Base-by-base conservation (phyloP, 164 flowering plant genomes). In the Piper betle region DNA sequence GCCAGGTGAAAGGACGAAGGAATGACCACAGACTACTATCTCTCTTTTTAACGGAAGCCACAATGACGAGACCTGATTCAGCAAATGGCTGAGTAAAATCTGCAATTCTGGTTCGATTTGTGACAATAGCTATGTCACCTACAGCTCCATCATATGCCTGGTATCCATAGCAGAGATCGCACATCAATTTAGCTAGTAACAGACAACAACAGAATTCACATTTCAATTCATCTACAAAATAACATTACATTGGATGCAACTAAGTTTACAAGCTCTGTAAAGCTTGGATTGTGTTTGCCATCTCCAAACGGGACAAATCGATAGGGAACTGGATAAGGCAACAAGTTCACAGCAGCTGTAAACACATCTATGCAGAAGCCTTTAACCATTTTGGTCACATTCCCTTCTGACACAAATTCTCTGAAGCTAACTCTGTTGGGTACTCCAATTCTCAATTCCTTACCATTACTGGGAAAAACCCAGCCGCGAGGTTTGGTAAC, bases 281-380 rank as follows among this genome's bases (percentile, higher is more conserved):
- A 84, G 70, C 70, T 81, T 37, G 99, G 99, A 61, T 90, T 90
- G 18, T 76, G 13, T 2, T 12, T 68, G 37, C 89, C 91, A 72
- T 93, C 80, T 55, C 99, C 97, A 60, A 50, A 83, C 19, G 87
- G 77, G 9, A 87, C 55, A 62, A 84, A 88, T 67, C 73, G 63
- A 64, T 78, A 81, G 0, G 87, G 88, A 60, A 93, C 86, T 52
- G 86, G 79, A 75, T 93, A 93, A 4, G 97, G 92, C 66, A 93
- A 68, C 72, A 90, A 75, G 69, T 64, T 81, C 16, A 86, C 70
- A 39, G 97, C 96, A 65, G 97, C 80, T 12, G 64, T 71, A 63
- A 93, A 93, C 3, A 93, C 95, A 74, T 93, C 99, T 60, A 90
- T 84, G 74, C 97, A 88, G 66, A 79, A 88, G 18, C 91, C 93